Evolutionary conservation across 768 basidiomycete genomes (phyloP), one percentile per base, ranked within the genome.

Genomic region (Mycena chlorophos): DNA sequence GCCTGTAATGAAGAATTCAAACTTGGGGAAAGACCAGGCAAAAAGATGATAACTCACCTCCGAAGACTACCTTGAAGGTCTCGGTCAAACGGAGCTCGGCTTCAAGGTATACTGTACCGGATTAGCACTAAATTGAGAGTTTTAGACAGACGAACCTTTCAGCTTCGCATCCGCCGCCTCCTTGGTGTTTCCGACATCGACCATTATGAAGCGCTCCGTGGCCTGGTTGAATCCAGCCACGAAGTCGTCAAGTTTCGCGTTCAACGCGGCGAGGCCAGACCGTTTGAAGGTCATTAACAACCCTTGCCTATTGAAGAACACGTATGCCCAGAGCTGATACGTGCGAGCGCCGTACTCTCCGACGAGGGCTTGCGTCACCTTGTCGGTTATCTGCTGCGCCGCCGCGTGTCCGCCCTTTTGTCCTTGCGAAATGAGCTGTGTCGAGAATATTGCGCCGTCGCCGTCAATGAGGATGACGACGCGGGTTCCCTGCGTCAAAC

Each of bases 141-240:
- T n/a, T n/a, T n/a, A n/a, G n/a, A n/a, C n/a, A n/a, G n/a, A n/a
- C n/a, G n/a, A n/a, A n/a, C n/a, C 78, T 72, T 78, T 80, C 57
- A 82, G 72, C 68, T 83, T 83, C 47, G 75, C 69, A 63, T 82
- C 80, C 6, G 79, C 82, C 16, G 76, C 78, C 67, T 82, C 80
- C 63, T 82, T 82, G 49, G 77, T 76, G 42, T 66, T 65, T 14
- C 82, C 82, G 28, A 78, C 80, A 62, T 82, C 82, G 22, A 81
- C 67, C 38, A 82, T 73, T n/a, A 73, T 69, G 61, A 82, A 81
- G 38, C 78, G 70, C 23, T 73, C 73, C 8, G 73, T 68, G 12
- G 80, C 75, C 62, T 78, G 77, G 56, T 78, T 81, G 54, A 82
- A 82, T 16, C 81, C 80, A 20, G 70, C 65, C 54, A 77, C 66